Base-by-base conservation (phyloP, 352 stramenopile genomes). In the Phytopythium vexans region DNA sequence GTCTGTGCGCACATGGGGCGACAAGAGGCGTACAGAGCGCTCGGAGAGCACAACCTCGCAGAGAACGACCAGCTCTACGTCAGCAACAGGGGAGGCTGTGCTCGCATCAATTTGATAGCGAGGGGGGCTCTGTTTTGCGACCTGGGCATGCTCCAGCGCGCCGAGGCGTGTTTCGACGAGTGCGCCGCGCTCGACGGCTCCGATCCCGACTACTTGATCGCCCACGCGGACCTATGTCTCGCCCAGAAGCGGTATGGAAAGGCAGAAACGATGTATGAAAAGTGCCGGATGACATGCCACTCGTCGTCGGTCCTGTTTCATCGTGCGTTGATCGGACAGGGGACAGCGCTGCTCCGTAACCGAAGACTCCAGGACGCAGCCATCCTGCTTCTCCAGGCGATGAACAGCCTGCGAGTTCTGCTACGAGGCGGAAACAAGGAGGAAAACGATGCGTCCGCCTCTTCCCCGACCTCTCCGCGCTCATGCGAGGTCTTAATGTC, bases 111-210 rank as follows among this genome's bases (percentile, higher is more conserved):
- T 3, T 56, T 74, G 14, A 45, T 84, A 1, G 56, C 73, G 9
- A 87, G 84, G 73, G 73, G 76, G 16, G 66, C 64, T 16, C 66
- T 87, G 15, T 84, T 79, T 45, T 68, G 67, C 12, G 65, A 71
- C 16, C 77, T 84, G 10, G 76, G 76, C 0, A 77, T 87, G 68
- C 64, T 74, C 38, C 57, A 78, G 48, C 73, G 76, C 9, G 73
- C 76, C 1, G 71, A 84, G n/a, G 31, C 41, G 8, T 81, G 70
- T 50, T 73, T 82, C 36, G 63, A 82, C 3, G 50, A 62, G 14
- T 74, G 66, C 52, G 61, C 68, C 0, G 51, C 45, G n/a, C 36
- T 70, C 3, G 66, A 81, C 21, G 43, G 39, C 3, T 51, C 65
- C 0, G 60, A 83, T 31, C 63, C 73, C 2, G 62, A 70, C 14